Base-by-base conservation (phyloP, 2,329 filamentous ascomycete genomes). In the Apiospora hydei region DNA sequence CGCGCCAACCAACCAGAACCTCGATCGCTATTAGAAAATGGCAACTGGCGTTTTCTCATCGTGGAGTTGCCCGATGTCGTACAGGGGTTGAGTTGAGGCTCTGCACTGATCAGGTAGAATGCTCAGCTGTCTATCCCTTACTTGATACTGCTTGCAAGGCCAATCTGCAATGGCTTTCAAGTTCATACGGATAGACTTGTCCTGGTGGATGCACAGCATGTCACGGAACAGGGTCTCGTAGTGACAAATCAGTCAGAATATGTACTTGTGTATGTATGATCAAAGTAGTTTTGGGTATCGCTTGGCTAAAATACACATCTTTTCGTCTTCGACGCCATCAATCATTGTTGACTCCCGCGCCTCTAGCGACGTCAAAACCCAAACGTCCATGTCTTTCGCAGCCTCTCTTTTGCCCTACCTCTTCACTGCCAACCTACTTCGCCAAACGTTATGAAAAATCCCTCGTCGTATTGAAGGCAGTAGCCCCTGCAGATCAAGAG, bases 231-330 rank as follows among this genome's bases (percentile, higher is more conserved):
- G 1, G 51, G 51, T 21, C 26, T 34, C 14, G 24, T 26, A 34
- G 10, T 3, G 26, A 57, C 16, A 14, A 26, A 34, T 57, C 14
- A 10, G 16, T 4, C 26, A 14, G 18, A 26, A 16, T n/a, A 21
- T 34, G 53, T 30, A 61, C 26, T n/a, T 30, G 26, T 30, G 30
- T 41, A 14, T 38, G 53, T 16, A 64, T 64, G 57, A 41, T 64
- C 57, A 41, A 64, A 69, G 49, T 69, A 43, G 24, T 44, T 72
- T 66, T 46, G 71, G 71, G 71, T 72, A 72, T 72, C 71, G 69
- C 57, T 70, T 41, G 66, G 68, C 24, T 47, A n/a, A 72, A 72
- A 64, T 68, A 70, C 18, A n/a, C 24, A n/a, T 66, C 16, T 44
- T 38, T 43, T 69, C 61, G 24, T 47, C 30, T 53, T 67, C 68